phyloP scores from a whole-genome alignment of 176 grass and related monocot species.

The Elymus sibiricus region DNA sequence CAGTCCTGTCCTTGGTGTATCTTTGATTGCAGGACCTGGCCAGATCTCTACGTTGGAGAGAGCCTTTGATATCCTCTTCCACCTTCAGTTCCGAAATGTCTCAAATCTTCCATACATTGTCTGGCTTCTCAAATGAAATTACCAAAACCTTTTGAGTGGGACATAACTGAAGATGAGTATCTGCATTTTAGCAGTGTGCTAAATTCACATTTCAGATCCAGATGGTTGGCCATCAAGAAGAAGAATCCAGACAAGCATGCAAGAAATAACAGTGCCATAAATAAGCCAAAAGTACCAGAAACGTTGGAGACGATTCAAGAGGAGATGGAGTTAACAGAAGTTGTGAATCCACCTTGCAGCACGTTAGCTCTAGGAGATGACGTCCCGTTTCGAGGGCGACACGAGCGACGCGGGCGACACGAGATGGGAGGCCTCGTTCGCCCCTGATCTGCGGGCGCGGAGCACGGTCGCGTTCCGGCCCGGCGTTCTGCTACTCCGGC shows the following conservation, averaged over 20 bases:
- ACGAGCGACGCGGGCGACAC: no score
- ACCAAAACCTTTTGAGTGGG: conserved; percentile 49
- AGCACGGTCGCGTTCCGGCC: no score
- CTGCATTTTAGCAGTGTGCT: conserved; percentile 55
- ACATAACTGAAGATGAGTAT: conserved; percentile 71
- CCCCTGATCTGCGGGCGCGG: no score
- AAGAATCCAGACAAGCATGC: conserved; percentile 48
- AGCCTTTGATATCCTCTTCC: conserved; percentile 55
- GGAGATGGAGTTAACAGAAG: conserved; percentile 51
- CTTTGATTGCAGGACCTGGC: conserved; percentile 70
- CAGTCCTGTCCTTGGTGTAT: conserved; percentile 58
- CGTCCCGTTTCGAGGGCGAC: no score
- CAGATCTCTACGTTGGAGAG: conserved; percentile 54
- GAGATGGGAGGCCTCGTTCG: no score
- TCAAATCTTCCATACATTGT: conserved; percentile 58
- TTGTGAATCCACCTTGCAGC: conserved; percentile 33
- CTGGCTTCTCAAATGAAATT: conserved; percentile 32
- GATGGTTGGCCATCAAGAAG: conserved; percentile 74
- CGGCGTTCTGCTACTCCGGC: no score
- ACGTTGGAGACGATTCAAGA: conserved; percentile 77
- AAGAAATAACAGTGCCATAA: conserved; percentile 17
- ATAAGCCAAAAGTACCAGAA: conserved; percentile 29
- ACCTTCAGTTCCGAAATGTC: conserved; percentile 65
- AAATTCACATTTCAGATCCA: conserved; percentile 77
- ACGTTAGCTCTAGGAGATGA: conserved; percentile 47